phyloP scores from a whole-genome alignment of 1,284 basidiomycete genomes.

The Microbotryomycetes sp. region DNA sequence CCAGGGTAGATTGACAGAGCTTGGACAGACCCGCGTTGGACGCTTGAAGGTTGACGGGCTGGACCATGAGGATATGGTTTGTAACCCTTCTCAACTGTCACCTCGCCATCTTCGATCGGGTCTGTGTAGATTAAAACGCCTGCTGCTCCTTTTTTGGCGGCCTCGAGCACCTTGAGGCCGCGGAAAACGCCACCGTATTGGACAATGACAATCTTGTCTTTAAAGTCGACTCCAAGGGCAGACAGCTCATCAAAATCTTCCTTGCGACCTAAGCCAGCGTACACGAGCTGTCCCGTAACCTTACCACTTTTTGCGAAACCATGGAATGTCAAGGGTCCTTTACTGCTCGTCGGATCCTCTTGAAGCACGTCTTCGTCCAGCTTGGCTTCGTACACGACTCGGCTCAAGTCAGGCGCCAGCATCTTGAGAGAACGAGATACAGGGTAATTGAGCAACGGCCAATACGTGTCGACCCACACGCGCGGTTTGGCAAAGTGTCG shows the following conservation, averaged over 20 bases:
- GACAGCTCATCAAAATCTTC: slow-evolving; percentile 65
- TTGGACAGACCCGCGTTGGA: slow-evolving; percentile 83
- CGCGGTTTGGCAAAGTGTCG: slow-evolving; percentile 55
- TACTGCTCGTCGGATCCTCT: slow-evolving; percentile 45
- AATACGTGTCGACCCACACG: slow-evolving; percentile 76
- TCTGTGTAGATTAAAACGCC: slow-evolving; percentile 70
- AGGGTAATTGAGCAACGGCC: slow-evolving; percentile 49
- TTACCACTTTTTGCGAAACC: slow-evolving; percentile 43
- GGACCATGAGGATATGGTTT: slow-evolving; percentile 70
- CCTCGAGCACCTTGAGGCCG: slow-evolving; percentile 75
- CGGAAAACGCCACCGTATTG: slow-evolving; percentile 77
- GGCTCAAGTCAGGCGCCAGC: slow-evolving; percentile 44
- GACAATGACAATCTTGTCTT: slow-evolving; percentile 72
- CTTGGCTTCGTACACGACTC: slow-evolving; percentile 57
- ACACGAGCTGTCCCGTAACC: slow-evolving; percentile 59
- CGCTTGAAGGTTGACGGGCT: slow-evolving; percentile 66
- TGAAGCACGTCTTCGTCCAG: slow-evolving; percentile 45
- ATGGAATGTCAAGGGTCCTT: slow-evolving; percentile 44
- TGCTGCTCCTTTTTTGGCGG: slow-evolving; percentile 68
- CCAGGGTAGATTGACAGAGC: slow-evolving; percentile 72
- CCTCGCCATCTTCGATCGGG: slow-evolving; percentile 76
- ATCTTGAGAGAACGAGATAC: slow-evolving; percentile 22
- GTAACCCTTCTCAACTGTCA: slow-evolving; percentile 35
- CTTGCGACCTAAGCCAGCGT: slow-evolving; percentile 73
- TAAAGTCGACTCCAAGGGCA: slow-evolving; percentile 56